Evolutionary conservation across 495 filamentous ascomycete genomes (phyloP).

Genomic region (Hypoxylon crocopeplum): DNA sequence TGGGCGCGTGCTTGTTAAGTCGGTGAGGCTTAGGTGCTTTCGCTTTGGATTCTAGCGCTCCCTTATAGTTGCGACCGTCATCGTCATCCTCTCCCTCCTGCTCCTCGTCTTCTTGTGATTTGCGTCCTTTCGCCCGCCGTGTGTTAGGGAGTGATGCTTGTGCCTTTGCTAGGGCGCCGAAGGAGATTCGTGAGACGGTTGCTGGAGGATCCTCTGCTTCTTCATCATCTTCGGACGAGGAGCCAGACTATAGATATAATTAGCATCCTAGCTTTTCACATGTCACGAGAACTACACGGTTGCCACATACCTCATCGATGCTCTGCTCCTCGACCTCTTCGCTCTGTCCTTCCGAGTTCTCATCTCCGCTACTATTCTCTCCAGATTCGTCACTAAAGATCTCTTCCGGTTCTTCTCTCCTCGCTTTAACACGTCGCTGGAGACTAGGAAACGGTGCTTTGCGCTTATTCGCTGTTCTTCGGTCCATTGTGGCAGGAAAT

Average conservation of each 20-base stretch:
- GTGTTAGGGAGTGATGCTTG: slow-evolving; percentile 65
- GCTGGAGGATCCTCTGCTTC: slow-evolving; percentile 50
- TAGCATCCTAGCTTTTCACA: not conserved
- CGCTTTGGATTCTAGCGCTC: slow-evolving; percentile 36
- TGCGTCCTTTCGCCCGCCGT: slow-evolving; percentile 41
- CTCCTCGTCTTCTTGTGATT: slow-evolving; percentile 32
- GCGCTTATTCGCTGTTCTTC: slow-evolving; percentile 19
- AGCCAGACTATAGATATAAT: slow-evolving; percentile 14
- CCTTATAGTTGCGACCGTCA: slow-evolving; percentile 18
- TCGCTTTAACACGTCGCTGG: slow-evolving; percentile 65
- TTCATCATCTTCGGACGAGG: slow-evolving; percentile 35
- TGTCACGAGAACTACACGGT: not conserved
- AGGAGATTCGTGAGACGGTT: slow-evolving; percentile 67
- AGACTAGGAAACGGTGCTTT: slow-evolving; percentile 45
- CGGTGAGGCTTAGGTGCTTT: slow-evolving; percentile 50
- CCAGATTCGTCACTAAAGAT: slow-evolving; percentile 41
- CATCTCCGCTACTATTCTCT: slow-evolving; percentile 44
- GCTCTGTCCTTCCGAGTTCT: no score
- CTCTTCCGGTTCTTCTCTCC: slow-evolving; percentile 62
- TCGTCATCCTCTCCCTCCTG: slow-evolving; percentile 28
- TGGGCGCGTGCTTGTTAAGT: slow-evolving; percentile 85
- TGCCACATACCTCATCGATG: slow-evolving; percentile 15
- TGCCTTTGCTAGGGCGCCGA: slow-evolving; percentile 86
- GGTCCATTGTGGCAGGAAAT: slow-evolving; percentile 19
- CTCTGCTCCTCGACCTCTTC: slow-evolving; percentile 21